Evolutionary conservation across 257 asterid species (phyloP).

Genomic region (Ilex aquifolium): DNA sequence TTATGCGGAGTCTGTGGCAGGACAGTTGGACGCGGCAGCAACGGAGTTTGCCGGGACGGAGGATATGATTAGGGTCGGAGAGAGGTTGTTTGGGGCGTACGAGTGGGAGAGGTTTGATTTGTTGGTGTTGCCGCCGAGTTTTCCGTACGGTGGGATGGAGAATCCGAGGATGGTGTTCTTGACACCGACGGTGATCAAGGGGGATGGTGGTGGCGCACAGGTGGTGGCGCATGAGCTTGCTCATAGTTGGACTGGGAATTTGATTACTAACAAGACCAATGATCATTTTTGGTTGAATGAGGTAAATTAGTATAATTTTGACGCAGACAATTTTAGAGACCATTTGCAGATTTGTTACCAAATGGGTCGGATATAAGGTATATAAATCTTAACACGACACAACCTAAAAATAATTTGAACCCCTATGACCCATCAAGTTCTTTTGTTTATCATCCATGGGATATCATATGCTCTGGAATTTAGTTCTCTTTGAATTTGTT

Average conservation of each 20-base stretch:
- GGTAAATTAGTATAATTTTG: conserved; percentile 29
- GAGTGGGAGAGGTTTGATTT: conserved; percentile 98
- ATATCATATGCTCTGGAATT: too few species aligned
- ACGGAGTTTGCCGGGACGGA: conserved; percentile 83
- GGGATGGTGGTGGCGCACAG: conserved; percentile 81
- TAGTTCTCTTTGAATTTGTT: too few species aligned
- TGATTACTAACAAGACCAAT: conserved; percentile 88
- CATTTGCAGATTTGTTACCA: too few species aligned
- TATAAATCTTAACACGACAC: too few species aligned
- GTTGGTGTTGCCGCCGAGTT: conserved; percentile 95
- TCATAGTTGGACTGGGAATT: conserved; percentile 98
- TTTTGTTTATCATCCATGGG: too few species aligned
- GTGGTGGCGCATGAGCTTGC: conserved; percentile 98
- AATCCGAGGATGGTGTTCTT: conserved; percentile 91
- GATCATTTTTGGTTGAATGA: conserved; percentile 98
- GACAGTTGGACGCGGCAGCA: conserved; percentile 65
- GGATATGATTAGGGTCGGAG: conserved; percentile 89
- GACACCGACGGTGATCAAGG: conserved; percentile 93
- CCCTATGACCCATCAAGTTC: too few species aligned
- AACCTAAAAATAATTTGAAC: too few species aligned
- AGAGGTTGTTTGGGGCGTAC: conserved; percentile 78
- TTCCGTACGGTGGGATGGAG: conserved; percentile 97
- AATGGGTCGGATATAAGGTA: too few species aligned
- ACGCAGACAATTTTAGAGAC: too few species aligned
- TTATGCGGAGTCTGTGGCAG: conserved; percentile 53